Evolutionary conservation across 108 stramenopile species (phyloP).

Genomic region (Discostella pseudostelligera): DNA sequence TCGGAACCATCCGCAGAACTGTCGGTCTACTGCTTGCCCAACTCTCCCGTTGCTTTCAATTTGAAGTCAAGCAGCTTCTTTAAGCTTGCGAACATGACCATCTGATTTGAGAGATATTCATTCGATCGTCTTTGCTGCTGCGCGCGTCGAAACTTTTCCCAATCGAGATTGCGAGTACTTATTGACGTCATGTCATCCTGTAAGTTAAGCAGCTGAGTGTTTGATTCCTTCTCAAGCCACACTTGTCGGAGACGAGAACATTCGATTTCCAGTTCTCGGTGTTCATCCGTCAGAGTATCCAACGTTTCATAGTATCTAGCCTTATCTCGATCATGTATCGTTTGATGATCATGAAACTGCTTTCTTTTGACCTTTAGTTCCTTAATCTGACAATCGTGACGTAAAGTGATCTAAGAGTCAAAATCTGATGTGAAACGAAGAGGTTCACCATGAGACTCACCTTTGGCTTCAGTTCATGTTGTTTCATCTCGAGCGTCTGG

Average conservation of each 20-base stretch:
- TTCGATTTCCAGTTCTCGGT: slow-evolving; percentile 56
- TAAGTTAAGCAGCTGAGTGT: slow-evolving; percentile 31
- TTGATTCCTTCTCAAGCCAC: slow-evolving; percentile 43
- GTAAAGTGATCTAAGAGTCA: neutral
- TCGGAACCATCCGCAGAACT: no score
- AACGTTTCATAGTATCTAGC: slow-evolving; percentile 52
- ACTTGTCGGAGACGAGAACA: slow-evolving; percentile 50
- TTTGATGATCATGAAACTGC: slow-evolving; percentile 50
- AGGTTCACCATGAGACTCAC: slow-evolving; percentile 2
- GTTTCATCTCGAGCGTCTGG: slow-evolving; percentile 54
- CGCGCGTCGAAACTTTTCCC: slow-evolving; percentile 11
- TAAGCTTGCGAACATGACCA: slow-evolving; percentile 7
- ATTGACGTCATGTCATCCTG: slow-evolving; percentile 3
- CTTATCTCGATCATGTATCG: slow-evolving; percentile 48
- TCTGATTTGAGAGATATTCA: slow-evolving; percentile 4
- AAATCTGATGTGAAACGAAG: neutral
- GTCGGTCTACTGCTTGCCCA: no score
- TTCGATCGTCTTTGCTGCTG: slow-evolving; percentile 3
- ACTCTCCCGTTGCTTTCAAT: no score
- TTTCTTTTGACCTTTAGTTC: slow-evolving; percentile 53
- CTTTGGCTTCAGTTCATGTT: slow-evolving; percentile 57
- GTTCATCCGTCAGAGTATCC: slow-evolving; percentile 54
- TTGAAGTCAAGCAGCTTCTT: slow-evolving; percentile 14
- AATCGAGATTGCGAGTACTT: neutral
- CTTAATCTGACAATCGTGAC: slow-evolving; percentile 21